phyloP scores from a whole-genome alignment of 2,329 filamentous ascomycete species.

The Aspergillus japonicus region DNA sequence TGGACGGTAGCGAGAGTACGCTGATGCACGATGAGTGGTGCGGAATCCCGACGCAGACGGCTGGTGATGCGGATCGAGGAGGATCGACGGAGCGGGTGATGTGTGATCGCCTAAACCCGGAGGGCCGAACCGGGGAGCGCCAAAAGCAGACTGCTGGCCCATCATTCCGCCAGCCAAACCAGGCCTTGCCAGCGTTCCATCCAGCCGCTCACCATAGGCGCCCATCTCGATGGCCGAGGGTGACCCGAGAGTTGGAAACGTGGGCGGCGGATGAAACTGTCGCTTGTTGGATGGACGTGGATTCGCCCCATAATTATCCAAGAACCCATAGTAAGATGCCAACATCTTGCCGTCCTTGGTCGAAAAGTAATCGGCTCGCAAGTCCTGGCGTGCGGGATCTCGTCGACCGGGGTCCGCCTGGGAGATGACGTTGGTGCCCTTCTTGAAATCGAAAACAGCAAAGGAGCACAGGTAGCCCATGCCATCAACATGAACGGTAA shows the following conservation, averaged over 20 bases:
- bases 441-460: conserved; percentile 95
- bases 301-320: conserved; percentile 84
- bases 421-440: conserved; percentile 61
- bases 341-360: conserved; percentile 98
- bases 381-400: conserved; percentile 52
- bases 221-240: conserved; percentile 51
- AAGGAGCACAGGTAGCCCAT: conserved; percentile 96
- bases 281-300: conserved; percentile 52
- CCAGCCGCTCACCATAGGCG: conserved; percentile 42
- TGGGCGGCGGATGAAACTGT: conserved; percentile 71
- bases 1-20: conserved; percentile 34
- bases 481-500: conserved; percentile 94
- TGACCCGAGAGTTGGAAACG: conserved; percentile 69
- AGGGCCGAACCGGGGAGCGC: conserved; percentile 27
- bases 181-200: conserved; percentile 21
- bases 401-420: conserved; percentile 37
- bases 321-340: conserved; percentile 91
- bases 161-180: conserved; percentile 20
- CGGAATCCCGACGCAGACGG: conserved; percentile 42
- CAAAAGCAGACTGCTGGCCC: conserved; percentile 30
- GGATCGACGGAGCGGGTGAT: conserved; percentile 44
- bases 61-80: conserved; percentile 50
- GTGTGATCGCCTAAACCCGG: conserved; percentile 26
- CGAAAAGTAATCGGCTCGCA: conserved; percentile 88
- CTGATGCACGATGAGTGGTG: conserved; percentile 21